Evolutionary conservation across 257 asterid species (phyloP).

Genomic region (Ajuga chamaepitys): DNA sequence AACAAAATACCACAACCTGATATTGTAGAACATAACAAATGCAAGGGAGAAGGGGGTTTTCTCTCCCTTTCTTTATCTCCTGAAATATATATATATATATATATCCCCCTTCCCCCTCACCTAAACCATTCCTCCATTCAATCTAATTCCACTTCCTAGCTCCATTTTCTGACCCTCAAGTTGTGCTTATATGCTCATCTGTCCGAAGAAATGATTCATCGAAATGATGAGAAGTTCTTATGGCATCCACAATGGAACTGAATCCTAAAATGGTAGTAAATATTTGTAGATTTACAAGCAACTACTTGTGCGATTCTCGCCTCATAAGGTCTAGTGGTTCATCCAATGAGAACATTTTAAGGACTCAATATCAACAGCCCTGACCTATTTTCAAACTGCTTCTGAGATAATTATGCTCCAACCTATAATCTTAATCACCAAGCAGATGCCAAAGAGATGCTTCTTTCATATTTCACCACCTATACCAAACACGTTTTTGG

Average conservation of each 20-base stretch:
- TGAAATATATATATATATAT: too few relatives aligned
- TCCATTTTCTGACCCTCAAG: not conserved
- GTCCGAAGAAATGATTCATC: too few relatives aligned
- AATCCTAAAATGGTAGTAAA: too few relatives aligned
- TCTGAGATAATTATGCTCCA: not conserved
- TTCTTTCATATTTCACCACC: not conserved
- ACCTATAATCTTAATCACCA: not conserved
- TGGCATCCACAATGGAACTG: too few relatives aligned
- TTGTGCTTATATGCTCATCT: too few relatives aligned
- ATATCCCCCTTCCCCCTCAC: not conserved
- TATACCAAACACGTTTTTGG: not conserved
- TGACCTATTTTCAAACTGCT: not conserved
- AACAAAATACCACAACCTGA: not conserved
- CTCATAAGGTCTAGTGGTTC: not conserved
- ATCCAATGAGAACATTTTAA: not conserved
- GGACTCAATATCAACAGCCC: not conserved
- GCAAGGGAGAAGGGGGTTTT: not conserved
- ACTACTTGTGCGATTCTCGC: not conserved
- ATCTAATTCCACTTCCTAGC: not conserved
- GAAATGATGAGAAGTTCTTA: too few relatives aligned
- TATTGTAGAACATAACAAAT: not conserved
- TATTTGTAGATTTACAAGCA: not conserved
- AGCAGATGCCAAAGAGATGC: not conserved
- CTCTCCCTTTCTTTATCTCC: not conserved
- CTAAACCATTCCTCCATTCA: not conserved